Evolutionary conservation across 306 rosid genomes (phyloP).

Genomic region (Lathyrus aphaca): DNA sequence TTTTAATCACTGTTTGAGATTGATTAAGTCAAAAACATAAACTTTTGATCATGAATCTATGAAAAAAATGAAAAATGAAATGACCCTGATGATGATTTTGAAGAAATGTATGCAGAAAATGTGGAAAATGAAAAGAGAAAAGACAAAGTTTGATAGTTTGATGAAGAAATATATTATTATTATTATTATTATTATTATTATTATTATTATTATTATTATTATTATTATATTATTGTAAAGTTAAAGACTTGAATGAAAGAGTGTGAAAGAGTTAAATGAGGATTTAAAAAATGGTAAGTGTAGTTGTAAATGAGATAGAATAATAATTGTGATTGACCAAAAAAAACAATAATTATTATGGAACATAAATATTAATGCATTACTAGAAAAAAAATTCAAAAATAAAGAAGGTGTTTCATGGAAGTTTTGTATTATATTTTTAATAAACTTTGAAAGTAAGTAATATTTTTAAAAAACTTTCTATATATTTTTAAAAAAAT

Average conservation of each 20-base stretch:
- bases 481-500: no score
- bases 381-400: neutral
- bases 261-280: conserved; percentile 9
- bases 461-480: no score
- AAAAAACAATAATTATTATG: neutral
- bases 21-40: conserved; percentile 32
- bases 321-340: neutral
- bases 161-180: conserved; percentile 30
- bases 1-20: neutral
- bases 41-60: conserved; percentile 37
- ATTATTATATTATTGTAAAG: conserved; percentile 3
- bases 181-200: conserved; percentile 2
- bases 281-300: neutral
- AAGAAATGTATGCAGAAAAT: conserved; percentile 30
- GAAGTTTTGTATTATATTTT: neutral
- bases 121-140: conserved; percentile 36
- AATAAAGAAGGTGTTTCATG: neutral
- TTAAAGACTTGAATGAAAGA: conserved; percentile 29
- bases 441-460: neutral
- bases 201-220: neutral
- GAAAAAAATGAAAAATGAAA: neutral
- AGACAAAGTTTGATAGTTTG: conserved; percentile 33
- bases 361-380: neutral
- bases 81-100: conserved; percentile 32
- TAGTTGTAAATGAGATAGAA: neutral